Evolutionary conservation across 306 rosid species (phyloP).

Genomic region (Oxytropis ochrocephala): DNA sequence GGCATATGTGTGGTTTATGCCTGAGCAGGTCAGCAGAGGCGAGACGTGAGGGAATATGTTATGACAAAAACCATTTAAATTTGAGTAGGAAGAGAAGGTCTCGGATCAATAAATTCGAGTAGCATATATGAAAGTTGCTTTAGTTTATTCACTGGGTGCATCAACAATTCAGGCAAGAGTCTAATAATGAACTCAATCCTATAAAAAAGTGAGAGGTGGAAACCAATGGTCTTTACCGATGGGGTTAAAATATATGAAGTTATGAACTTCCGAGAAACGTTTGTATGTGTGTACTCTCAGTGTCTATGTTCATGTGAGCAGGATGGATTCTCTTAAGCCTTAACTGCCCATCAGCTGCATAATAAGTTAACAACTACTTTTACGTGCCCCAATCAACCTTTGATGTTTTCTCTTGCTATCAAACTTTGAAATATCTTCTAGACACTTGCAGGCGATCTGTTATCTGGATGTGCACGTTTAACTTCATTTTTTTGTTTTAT

Average conservation of each 20-base stretch:
- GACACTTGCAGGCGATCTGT: not conserved
- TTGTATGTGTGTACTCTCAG: no score
- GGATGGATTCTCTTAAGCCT: not conserved
- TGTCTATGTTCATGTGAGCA: not conserved
- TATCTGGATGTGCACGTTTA: not conserved
- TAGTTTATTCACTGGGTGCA: not conserved
- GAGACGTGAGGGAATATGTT: not conserved
- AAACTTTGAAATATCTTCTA: not conserved
- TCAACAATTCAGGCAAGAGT: not conserved
- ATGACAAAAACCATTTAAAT: not conserved
- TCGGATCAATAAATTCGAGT: not conserved
- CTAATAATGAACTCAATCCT: not conserved
- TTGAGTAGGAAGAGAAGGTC: slow-evolving; percentile 5
- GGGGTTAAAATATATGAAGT: not conserved
- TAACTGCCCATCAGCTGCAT: not conserved
- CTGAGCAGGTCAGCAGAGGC: not conserved
- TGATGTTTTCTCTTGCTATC: not conserved
- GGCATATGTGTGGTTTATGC: not conserved
- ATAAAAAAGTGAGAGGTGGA: not conserved
- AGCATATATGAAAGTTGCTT: not conserved
- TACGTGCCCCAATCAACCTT: not conserved
- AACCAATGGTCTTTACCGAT: not conserved
- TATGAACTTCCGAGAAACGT: not conserved
- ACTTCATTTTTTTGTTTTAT: not conserved
- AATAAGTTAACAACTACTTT: not conserved